Base-by-base conservation (phyloP, 768 basidiomycete genomes). In the Boletellus emodensis region DNA sequence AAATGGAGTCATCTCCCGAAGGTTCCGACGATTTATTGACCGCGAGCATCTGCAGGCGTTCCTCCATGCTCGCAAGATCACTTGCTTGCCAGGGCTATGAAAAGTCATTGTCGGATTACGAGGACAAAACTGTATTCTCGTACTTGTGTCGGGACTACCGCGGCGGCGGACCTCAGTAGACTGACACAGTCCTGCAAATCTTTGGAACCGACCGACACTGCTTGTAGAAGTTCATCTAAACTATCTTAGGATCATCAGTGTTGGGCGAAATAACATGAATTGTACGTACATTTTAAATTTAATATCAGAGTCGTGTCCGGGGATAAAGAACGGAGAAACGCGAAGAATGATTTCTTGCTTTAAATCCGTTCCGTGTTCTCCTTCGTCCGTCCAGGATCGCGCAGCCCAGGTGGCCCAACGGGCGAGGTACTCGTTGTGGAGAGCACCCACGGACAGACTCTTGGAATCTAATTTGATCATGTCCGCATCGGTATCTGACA, bases 321-420 rank as follows among this genome's bases (percentile, higher is more conserved):
- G 78, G 4, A 78, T 76, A 14, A 85, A 64, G 3, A 72, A 71
- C 15, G 75, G 76, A 45, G 83, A 67, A 4, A 89, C 59, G 20
- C 64, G 61, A 12, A 73, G 58, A 22, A 81, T 64, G 1, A 72
- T 60, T 37, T 81, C 75, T 48, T 72, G 79, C 51, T 70, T 72
- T 28, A 82, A 49, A 49, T 79, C 72, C 14, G 58, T 56, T 24
- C 74, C 76, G 13, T 60, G 55, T 28, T 65, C 60, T 11, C 67
- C 51, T 18, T 62, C 63, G 15, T 53, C 59, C 9, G 67, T 67
- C 68, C 70, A 76, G 12, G 60, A 69, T 34, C 76, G 72, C 22
- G 78, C 63, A 28, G 73, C 71, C 88, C 89, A 91, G 18, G 73
- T 69, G 4, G 70, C 78, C 90, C 90, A 92, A 46, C 80, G 78